Conservation (phyloP, 1,284 basidiomycete species). For the Amylostereum areolatum region DNA sequence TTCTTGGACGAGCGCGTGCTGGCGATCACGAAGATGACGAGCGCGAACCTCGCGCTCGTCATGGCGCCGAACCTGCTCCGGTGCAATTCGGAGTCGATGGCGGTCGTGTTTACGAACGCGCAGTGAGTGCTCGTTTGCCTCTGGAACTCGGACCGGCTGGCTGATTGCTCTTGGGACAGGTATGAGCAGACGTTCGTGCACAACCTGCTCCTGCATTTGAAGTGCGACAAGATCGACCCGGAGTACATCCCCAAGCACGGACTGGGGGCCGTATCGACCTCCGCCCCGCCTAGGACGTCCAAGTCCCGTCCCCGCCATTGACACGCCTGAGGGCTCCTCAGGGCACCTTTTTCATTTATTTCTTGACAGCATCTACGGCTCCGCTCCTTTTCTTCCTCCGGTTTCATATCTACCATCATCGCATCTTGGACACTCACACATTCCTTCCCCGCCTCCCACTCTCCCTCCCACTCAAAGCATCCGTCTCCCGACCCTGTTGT, state of each 20-base stretch:
- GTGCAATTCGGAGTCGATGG: slow-evolving; percentile 77
- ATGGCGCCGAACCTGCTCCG: slow-evolving; percentile 87
- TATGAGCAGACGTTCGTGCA: slow-evolving; percentile 87
- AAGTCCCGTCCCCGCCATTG: slow-evolving; percentile 43
- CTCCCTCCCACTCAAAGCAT: too few relatives aligned
- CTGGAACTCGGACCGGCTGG: slow-evolving; percentile 5
- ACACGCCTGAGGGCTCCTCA: too few relatives aligned
- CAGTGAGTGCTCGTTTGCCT: slow-evolving; percentile 47
- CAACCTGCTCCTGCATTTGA: slow-evolving; percentile 74
- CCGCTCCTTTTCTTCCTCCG: too few relatives aligned
- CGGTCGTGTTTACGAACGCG: slow-evolving; percentile 83
- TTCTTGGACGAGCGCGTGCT: slow-evolving; percentile 77
- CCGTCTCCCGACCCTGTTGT: too few relatives aligned
- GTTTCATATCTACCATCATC: too few relatives aligned
- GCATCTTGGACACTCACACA: too few relatives aligned
- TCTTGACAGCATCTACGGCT: too few relatives aligned
- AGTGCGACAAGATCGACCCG: slow-evolving; percentile 66
- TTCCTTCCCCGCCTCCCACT: too few relatives aligned
- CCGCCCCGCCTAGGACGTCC: slow-evolving; percentile 31
- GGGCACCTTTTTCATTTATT: too few relatives aligned
- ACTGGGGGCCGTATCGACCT: slow-evolving; percentile 50
- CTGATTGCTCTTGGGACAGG: slow-evolving; percentile 31
- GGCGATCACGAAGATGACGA: slow-evolving; percentile 80
- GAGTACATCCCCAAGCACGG: slow-evolving; percentile 76
- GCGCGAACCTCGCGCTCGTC: slow-evolving; percentile 71